These are phyloP conservation scores for Polychaeton citri DNA, from an alignment of 2,329 filamentous ascomycete species.

Conservation along the genomic window DNA sequence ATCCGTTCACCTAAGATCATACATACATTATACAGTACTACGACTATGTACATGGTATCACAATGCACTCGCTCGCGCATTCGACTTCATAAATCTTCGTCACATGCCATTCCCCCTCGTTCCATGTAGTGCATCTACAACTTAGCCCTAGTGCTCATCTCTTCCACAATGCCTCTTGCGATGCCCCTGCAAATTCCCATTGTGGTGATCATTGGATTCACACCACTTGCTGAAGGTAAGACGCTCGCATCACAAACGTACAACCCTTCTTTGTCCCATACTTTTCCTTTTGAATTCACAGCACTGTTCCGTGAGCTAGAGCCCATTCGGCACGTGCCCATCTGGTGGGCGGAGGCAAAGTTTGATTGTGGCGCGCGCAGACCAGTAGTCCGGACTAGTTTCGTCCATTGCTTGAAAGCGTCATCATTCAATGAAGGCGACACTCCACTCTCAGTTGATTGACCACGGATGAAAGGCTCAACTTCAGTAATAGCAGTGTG, in stretches of 20 bases:
- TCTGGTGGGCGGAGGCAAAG: conserved; percentile 67
- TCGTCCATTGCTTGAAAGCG: conserved; percentile 49
- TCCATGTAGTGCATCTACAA: not conserved
- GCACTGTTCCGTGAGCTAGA: conserved; percentile 28
- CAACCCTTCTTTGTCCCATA: conserved; percentile 54
- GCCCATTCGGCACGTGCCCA: conserved; percentile 66
- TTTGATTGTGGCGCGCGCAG: conserved; percentile 36
- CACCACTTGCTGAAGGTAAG: conserved; percentile 62
- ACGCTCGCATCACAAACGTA: conserved; percentile 65
- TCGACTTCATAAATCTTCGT: too few relatives aligned
- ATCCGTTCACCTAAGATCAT: too few relatives aligned
- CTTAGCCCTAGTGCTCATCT: not conserved
- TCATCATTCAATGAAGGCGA: conserved; percentile 38
- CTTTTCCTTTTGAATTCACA: conserved; percentile 28
- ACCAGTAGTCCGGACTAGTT: conserved; percentile 35
- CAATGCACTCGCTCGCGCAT: too few relatives aligned
- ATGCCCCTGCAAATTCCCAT: conserved; percentile 61
- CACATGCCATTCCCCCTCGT: too few relatives aligned
- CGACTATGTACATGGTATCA: too few relatives aligned
- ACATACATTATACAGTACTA: too few relatives aligned
- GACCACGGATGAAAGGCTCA: conserved; percentile 45
- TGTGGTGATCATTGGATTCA: conserved; percentile 69
- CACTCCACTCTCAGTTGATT: conserved; percentile 4
- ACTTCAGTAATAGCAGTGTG: conserved; percentile 50
- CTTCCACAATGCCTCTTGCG: conserved; percentile 39